phyloP scores from a whole-genome alignment of 2,329 filamentous ascomycete genomes.

The Cladosporium austrohemisphaericum region DNA sequence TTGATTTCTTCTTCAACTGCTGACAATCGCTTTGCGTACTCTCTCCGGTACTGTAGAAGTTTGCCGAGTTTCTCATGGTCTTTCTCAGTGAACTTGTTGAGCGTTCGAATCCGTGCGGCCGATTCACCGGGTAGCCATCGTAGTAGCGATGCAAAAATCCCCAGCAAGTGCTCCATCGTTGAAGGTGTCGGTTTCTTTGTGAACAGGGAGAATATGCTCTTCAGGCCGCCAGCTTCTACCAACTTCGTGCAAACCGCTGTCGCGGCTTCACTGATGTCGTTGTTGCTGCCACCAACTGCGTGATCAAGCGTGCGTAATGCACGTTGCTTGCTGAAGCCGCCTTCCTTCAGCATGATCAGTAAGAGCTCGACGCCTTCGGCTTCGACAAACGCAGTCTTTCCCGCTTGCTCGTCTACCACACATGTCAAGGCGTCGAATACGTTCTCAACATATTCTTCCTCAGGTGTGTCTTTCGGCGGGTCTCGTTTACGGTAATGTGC shows the following conservation, averaged over 20 bases:
- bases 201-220: constrained; percentile 80
- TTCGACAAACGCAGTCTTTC: constrained; percentile 78
- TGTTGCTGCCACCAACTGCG: constrained; percentile 57
- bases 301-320: constrained; percentile 83
- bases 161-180: constrained; percentile 73
- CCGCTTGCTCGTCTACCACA: constrained; percentile 67
- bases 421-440: constrained; percentile 84
- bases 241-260: constrained; percentile 66
- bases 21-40: constrained; percentile 62
- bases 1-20: constrained; percentile 62
- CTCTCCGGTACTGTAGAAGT: constrained; percentile 66
- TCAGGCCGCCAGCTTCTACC: constrained; percentile 79
- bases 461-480: constrained; percentile 77
- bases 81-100: constrained; percentile 95
- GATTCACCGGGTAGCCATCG: constrained; percentile 75
- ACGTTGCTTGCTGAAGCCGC: constrained; percentile 72
- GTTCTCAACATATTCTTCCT: constrained; percentile 94
- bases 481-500: constrained; percentile 82
- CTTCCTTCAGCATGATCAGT: constrained; percentile 86
- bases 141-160: constrained; percentile 79
- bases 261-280: constrained; percentile 34
- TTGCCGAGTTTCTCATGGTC: constrained; percentile 81
- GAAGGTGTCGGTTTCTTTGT: constrained; percentile 72
- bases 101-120: constrained; percentile 70
- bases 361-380: constrained; percentile 89